These are phyloP conservation scores for Leccinum variicolor DNA, from an alignment of 768 basidiomycete species.

Conservation along the genomic window DNA sequence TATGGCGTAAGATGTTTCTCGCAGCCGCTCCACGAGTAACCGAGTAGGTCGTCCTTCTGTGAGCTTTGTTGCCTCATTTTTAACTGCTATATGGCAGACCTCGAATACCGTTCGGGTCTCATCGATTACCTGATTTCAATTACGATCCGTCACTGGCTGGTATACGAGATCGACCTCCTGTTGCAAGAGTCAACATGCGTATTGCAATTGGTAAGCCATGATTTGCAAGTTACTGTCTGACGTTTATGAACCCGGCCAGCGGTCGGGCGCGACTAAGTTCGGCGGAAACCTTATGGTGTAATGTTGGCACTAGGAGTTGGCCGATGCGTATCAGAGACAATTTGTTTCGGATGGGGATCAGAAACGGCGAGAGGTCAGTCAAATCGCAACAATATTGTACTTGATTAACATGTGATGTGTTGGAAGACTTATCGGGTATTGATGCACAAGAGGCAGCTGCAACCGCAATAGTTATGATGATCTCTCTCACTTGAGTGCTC, in stretches of 20 bases:
- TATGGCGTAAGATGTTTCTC: slow-evolving; percentile 81
- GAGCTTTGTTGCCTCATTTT: slow-evolving; percentile 4
- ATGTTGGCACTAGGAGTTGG: slow-evolving; percentile 73
- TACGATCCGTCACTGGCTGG: slow-evolving; percentile 81
- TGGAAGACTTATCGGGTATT: slow-evolving; percentile 58
- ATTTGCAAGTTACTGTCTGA: slow-evolving; percentile 2
- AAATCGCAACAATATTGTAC: not conserved
- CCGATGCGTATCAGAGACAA: slow-evolving; percentile 47
- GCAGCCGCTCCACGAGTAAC: slow-evolving; percentile 83
- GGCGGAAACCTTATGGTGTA: slow-evolving; percentile 72
- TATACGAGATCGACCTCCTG: slow-evolving; percentile 61
- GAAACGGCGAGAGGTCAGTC: slow-evolving; percentile 43
- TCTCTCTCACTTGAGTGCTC: slow-evolving; percentile 66
- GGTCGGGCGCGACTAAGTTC: slow-evolving; percentile 58
- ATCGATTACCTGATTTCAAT: slow-evolving; percentile 71
- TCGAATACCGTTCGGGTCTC: slow-evolving; percentile 67
- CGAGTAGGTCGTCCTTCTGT: slow-evolving; percentile 52
- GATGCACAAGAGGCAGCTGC: slow-evolving; percentile 78
- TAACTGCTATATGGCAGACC: slow-evolving; percentile 43
- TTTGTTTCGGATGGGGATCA: slow-evolving; percentile 32
- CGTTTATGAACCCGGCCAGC: slow-evolving; percentile 9
- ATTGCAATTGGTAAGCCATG: slow-evolving; percentile 51
- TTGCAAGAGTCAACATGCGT: slow-evolving; percentile 47
- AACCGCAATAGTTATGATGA: slow-evolving; percentile 61
- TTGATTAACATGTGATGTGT: not conserved